Evolutionary conservation across 805 yeast species (phyloP).

Genomic region (Clavispora phyllophila): DNA sequence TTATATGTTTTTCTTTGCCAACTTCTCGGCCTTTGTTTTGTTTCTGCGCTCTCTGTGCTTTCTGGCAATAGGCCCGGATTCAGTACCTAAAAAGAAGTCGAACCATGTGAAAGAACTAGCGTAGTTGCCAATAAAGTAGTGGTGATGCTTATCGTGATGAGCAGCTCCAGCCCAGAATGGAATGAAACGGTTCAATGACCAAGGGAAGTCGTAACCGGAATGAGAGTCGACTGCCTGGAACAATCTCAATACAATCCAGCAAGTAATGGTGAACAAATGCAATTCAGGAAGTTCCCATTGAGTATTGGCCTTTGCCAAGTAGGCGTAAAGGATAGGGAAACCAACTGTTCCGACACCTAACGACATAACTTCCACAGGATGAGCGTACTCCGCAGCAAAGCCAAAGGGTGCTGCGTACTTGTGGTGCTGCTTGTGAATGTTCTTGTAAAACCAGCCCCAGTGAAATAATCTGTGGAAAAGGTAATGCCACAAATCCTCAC

Average conservation of each 20-base stretch:
- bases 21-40: constrained; percentile 36
- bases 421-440: constrained; percentile 58
- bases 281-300: constrained; percentile 19
- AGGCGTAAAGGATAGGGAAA: constrained; percentile 52
- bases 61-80: constrained; percentile 53
- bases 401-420: constrained; percentile 62
- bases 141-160: constrained; percentile 59
- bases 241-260: constrained; percentile 50
- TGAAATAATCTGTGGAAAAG: constrained; percentile 56
- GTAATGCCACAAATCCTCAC: constrained; percentile 59
- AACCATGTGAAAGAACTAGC: constrained; percentile 58
- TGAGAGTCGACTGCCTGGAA: constrained; percentile 60
- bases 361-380: constrained; percentile 53
- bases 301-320: constrained; percentile 27
- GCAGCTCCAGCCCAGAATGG: constrained; percentile 67
- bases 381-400: constrained; percentile 57
- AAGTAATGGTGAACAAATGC: constrained; percentile 49
- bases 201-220: constrained; percentile 59
- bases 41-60: constrained; percentile 41
- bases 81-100: constrained; percentile 49
- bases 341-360: constrained; percentile 60
- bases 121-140: constrained; percentile 54
- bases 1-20: constrained; percentile 17
- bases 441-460: constrained; percentile 50
- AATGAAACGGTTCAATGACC: constrained; percentile 51